These are phyloP conservation scores for Suzukiozyma palmioleophila DNA, from an alignment of 1,139 yeast genomes.

Conservation along the genomic window DNA sequence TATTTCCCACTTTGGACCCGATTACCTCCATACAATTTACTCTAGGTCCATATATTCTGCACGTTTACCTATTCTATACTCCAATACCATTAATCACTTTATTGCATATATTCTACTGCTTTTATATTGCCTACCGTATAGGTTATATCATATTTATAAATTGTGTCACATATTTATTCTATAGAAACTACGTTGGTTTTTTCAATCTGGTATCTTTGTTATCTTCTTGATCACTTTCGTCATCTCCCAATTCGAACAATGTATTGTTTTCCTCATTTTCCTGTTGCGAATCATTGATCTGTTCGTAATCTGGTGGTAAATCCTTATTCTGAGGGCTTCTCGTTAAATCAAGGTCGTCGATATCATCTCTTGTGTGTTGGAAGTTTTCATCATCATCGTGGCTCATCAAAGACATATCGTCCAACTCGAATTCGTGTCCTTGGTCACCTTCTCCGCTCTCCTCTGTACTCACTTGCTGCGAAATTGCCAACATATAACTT, in stretches of 20 bases:
- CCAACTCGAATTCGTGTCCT: slow-evolving; percentile 65
- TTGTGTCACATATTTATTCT: too few relatives aligned
- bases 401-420: slow-evolving; percentile 62
- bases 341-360: slow-evolving; percentile 28
- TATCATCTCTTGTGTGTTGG: slow-evolving; percentile 10
- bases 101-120: too few relatives aligned
- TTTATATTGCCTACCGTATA: too few relatives aligned
- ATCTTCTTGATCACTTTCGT: slow-evolving; percentile 24
- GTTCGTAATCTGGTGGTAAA: slow-evolving; percentile 26
- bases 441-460: slow-evolving; percentile 49
- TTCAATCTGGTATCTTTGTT: slow-evolving; percentile 13
- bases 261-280: slow-evolving; percentile 20
- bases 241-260: slow-evolving; percentile 37
- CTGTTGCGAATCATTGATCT: slow-evolving; percentile 9
- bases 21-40: too few relatives aligned
- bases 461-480: slow-evolving; percentile 86
- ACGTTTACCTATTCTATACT: too few relatives aligned
- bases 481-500: slow-evolving; percentile 89
- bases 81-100: too few relatives aligned
- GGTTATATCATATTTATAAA: too few relatives aligned
- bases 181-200: not conserved
- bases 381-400: slow-evolving; percentile 38
- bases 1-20: too few relatives aligned
- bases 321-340: slow-evolving; percentile 13
- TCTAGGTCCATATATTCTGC: too few relatives aligned